A percentile compares a stretch with the other conserved stretches of the same genome.
phyloP scores from a whole-genome alignment of 176 grass and related monocot species.

The Thinopyrum elongatum region DNA sequence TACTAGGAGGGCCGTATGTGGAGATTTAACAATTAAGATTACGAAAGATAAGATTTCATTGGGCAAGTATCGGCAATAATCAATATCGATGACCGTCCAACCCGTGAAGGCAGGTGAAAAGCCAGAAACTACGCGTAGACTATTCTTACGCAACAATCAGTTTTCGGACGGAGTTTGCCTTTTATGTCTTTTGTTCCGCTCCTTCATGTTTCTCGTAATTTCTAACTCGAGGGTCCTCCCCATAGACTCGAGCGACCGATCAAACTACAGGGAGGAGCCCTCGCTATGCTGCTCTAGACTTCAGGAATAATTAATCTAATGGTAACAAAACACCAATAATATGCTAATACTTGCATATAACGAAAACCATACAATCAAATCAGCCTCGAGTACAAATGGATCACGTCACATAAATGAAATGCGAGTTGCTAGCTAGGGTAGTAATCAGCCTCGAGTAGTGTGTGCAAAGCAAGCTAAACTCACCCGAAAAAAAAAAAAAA shows the following conservation, averaged over 20 bases:
- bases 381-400: background rate
- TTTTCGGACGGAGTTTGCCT: background rate
- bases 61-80: too few relatives aligned
- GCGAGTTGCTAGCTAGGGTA: too few relatives aligned
- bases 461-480: background rate
- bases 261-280: fast-evolving
- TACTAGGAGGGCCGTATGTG: background rate
- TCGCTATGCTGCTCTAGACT: background rate
- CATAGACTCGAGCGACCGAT: background rate
- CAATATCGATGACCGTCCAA: background rate
- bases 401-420: background rate
- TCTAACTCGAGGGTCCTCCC: background rate
- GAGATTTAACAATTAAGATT: background rate
- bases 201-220: background rate
- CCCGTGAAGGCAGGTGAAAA: background rate
- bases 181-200: background rate
- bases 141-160: background rate
- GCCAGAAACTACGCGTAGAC: background rate
- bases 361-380: background rate
- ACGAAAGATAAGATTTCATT: background rate
- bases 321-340: background rate
- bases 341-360: too few relatives aligned
- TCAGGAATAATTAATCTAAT: too few relatives aligned
- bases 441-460: too few relatives aligned
- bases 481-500: too few relatives aligned